phyloP scores from a whole-genome alignment of 108 stramenopile species.

The Cyclotella choctawhatcheeana region DNA sequence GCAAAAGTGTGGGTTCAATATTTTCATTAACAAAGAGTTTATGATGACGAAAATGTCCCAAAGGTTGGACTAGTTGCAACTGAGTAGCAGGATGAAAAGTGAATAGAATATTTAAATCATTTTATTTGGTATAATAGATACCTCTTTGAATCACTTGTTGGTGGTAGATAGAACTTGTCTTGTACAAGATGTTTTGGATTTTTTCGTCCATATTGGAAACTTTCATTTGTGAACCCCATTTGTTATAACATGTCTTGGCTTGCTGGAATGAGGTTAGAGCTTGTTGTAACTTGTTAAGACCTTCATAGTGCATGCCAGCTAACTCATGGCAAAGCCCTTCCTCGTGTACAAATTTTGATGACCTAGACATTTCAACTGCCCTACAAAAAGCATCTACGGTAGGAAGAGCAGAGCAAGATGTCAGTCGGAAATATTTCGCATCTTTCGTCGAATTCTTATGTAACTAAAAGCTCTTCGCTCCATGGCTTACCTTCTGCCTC shows the following conservation, averaged over 20 bases:
- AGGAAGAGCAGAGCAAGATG: too few relatives aligned
- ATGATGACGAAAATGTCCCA: too few relatives aligned
- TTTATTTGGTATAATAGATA: too few relatives aligned
- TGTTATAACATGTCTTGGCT: not conserved
- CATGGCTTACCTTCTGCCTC: too few relatives aligned
- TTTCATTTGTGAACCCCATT: not conserved
- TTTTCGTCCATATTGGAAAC: not conserved
- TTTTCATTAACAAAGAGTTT: too few relatives aligned
- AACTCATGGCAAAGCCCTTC: slow-evolving; percentile 31
- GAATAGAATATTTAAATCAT: too few relatives aligned
- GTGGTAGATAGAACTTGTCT: not conserved
- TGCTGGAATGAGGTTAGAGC: not conserved
- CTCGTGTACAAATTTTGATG: slow-evolving; percentile 28
- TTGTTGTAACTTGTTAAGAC: not conserved
- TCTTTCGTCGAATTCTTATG: not conserved
- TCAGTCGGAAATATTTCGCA: not conserved
- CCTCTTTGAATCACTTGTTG: too few relatives aligned
- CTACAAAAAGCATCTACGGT: not conserved
- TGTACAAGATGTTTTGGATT: not conserved
- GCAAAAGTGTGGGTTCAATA: too few relatives aligned
- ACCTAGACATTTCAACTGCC: slow-evolving; percentile 17
- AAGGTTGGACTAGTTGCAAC: too few relatives aligned
- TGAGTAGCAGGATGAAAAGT: too few relatives aligned
- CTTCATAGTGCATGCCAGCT: not conserved
- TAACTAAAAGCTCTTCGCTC: not conserved